A percentile compares a stretch with the other conserved stretches of the same genome.
Conservation (phyloP, 1,284 basidiomycete species). For the Trametes pubescens region DNA sequence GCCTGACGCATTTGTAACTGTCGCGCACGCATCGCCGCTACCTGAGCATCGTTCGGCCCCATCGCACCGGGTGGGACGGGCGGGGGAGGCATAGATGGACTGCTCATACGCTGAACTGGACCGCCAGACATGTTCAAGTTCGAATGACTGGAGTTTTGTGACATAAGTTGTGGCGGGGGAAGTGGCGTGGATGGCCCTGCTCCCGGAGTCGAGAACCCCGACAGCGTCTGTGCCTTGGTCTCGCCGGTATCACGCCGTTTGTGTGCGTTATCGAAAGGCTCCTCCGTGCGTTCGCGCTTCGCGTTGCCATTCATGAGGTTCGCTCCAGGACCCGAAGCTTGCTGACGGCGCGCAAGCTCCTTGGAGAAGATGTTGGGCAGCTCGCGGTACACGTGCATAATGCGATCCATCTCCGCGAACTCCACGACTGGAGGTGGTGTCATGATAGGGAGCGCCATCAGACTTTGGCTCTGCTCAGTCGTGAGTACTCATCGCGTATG, state of each 20-base stretch:
- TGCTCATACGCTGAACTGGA: constrained; percentile 30
- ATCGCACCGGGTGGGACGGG: constrained; percentile 36
- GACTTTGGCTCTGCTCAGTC: constrained; percentile 31
- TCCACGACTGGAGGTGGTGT: constrained; percentile 62
- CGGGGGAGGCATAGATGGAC: constrained; percentile 41
- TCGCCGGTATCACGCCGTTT: constrained; percentile 81
- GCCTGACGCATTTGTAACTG: constrained; percentile 56
- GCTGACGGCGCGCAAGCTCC: constrained; percentile 62
- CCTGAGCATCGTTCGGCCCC: constrained; percentile 42
- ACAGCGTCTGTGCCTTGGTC: constrained; percentile 47
- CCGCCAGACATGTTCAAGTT: constrained; percentile 33
- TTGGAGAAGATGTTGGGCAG: constrained; percentile 68
- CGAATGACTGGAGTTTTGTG: constrained; percentile 9
- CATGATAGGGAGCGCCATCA: constrained; percentile 59
- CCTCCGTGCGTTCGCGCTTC: constrained; percentile 71
- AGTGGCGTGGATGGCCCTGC: constrained; percentile 33
- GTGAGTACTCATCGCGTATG: not conserved
- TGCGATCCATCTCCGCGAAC: constrained; percentile 60
- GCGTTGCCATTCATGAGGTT: constrained; percentile 44
- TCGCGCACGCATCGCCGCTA: constrained; percentile 48
- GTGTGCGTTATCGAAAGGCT: constrained; percentile 48
- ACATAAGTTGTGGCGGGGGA: constrained; percentile 24
- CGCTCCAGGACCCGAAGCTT: constrained; percentile 22
- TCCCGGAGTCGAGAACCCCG: constrained; percentile 35
- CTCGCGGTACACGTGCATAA: constrained; percentile 68